Evolutionary conservation across 2,329 filamentous ascomycete species (phyloP), one percentile per base, ranked within the genome.

Genomic region (Verticillium dahliae): DNA sequence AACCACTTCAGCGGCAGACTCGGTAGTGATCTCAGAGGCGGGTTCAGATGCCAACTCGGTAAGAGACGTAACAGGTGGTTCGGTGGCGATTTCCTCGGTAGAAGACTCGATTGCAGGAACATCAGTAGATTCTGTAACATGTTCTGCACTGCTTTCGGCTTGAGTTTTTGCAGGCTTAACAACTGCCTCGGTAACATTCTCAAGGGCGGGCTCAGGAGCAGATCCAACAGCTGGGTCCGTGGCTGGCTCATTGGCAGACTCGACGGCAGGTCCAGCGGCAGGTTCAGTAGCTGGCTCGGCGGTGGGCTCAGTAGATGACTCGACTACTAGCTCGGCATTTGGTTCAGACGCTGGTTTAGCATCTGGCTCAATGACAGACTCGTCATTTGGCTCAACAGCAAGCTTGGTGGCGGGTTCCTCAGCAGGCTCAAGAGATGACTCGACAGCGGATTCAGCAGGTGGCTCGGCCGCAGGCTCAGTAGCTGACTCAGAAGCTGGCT

Each of bases 301-400:
- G 11, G 54, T 33, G 10, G 59, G 5, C 22, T 60, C 59, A 35
- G 45, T n/a, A 35, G 59, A 9, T 14, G 41, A 35, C 27, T 61
- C 59, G 22, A 15, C 27, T 6, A 45, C 22, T 2, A 35, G 31
- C 4, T 59, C 56, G 27, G 27, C 5, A 31, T 2, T 6, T 10
- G 5, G 35, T 13, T 9, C 35, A 13, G 59, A 31, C 27, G 27
- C 27, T 31, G 27, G 2, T 89, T 38, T 22, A 22, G 18, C 35
- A 39, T 1, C 50, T 10, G 52, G 7, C 79, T 61, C 86, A 18
- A 39, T 35, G 14, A 41, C 54, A 31, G 33, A 22, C 31, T 63
- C 38, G 35, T 31, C 27, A 14, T 27, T 50, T 9, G 56, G 54
- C n/a, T 55, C 37, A 7, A 39, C 22, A 13, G 56, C 5, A 10